Percentiles rank a stretch among this genome's conserved stretches.
Evolutionary conservation across 2,329 filamentous ascomycete genomes (phyloP).

Genomic region (Thelonectria discophora): DNA sequence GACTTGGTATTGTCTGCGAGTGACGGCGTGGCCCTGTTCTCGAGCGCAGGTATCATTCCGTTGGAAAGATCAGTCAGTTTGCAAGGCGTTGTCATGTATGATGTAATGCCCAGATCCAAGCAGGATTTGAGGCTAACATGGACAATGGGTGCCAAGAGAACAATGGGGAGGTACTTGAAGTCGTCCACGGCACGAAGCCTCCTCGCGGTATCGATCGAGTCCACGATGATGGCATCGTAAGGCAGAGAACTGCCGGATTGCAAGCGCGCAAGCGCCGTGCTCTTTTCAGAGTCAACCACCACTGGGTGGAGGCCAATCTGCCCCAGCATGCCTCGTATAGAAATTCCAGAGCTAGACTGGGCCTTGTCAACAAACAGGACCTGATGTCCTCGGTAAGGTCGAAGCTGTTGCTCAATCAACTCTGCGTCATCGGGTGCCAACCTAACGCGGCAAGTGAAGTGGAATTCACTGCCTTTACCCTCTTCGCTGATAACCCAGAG

Average conservation of each 20-base stretch:
- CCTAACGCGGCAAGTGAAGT: conserved; percentile 93
- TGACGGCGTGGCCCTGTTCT: conserved; percentile 90
- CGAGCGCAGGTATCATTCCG: conserved; percentile 92
- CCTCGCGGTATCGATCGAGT: conserved; percentile 90
- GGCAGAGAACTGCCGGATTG: conserved; percentile 67
- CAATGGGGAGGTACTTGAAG: conserved; percentile 97
- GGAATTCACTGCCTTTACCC: conserved; percentile 92
- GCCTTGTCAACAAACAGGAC: conserved; percentile 96
- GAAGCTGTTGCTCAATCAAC: conserved; percentile 82
- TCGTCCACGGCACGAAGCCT: conserved; percentile 86
- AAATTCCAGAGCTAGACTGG: conserved; percentile 77
- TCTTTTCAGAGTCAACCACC: conserved; percentile 83
- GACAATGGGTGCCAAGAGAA: conserved; percentile 87
- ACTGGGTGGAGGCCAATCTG: conserved; percentile 82
- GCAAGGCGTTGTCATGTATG: conserved; percentile 98
- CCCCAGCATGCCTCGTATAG: conserved; percentile 81
- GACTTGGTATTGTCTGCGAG: conserved; percentile 94
- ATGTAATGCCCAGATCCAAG: conserved; percentile 94
- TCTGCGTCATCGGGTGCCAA: conserved; percentile 81
- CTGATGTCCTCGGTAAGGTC: conserved; percentile 90
- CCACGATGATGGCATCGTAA: conserved; percentile 96
- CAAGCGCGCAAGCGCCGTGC: conserved; percentile 63
- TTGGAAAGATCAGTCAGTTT: conserved; percentile 94
- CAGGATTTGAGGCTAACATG: conserved; percentile 94
- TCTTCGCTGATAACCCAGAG: conserved; percentile 96